These are phyloP conservation scores for Volvox africanus DNA, from an alignment of 139 green algal species.

Conservation along the genomic window DNA sequence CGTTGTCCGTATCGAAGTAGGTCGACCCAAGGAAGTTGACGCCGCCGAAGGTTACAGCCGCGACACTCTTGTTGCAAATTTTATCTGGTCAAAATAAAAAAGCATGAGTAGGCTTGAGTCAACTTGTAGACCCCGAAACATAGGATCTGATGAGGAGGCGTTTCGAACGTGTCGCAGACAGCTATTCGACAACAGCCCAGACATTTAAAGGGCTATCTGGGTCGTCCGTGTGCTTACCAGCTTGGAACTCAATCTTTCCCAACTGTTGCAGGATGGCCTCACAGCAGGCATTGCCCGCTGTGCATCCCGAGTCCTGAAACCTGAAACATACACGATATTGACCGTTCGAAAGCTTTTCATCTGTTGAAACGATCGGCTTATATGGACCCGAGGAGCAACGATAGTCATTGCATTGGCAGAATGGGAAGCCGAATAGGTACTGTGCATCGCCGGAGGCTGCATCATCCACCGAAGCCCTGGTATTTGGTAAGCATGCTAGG, in stretches of 20 bases:
- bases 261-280: not conserved
- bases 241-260: slow-evolving; percentile 28
- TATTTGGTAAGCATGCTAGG: not conserved
- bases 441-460: not conserved
- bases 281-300: slow-evolving; percentile 14
- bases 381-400: slow-evolving; percentile 26
- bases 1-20: slow-evolving; percentile 13
- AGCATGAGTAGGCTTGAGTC: not conserved
- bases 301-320: slow-evolving; percentile 30
- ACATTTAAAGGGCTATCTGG: not conserved
- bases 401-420: slow-evolving; percentile 32
- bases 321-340: slow-evolving; percentile 23
- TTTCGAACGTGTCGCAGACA: not conserved
- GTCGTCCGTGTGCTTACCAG: not conserved
- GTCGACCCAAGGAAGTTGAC: not conserved
- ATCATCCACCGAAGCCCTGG: not conserved
- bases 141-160: not conserved
- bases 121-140: not conserved
- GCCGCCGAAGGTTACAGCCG: not conserved
- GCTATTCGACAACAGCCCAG: not conserved
- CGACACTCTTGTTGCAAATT: not conserved
- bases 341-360: slow-evolving; percentile 1
- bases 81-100: slow-evolving; percentile 2
- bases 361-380: not conserved
- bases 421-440: slow-evolving; percentile 40